Evolutionary conservation across 192 early-diverging fungal species (phyloP).

Genomic region (Gaertneriomyces sp.): DNA sequence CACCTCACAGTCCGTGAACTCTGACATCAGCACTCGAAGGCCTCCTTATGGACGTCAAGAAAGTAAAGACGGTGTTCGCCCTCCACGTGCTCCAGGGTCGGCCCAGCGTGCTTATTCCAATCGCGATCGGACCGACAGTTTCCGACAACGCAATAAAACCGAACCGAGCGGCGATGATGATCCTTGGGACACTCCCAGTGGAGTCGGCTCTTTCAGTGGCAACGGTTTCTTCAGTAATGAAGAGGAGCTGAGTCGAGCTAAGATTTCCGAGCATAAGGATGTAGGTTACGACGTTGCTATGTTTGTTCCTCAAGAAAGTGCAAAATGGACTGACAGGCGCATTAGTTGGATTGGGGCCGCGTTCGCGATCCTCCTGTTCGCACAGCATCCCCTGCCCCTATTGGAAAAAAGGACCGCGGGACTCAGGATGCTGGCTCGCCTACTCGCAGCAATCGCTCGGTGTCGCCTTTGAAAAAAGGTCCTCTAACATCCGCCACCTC

Average conservation of each 20-base stretch:
- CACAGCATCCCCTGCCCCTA: conserved; percentile 15
- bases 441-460: too few species aligned
- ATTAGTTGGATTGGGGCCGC: too few species aligned
- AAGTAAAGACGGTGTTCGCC: conserved; percentile 18
- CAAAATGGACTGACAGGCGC: too few species aligned
- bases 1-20: conserved; percentile 37
- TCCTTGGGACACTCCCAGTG: conserved; percentile 29
- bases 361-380: conserved; percentile 26
- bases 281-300: too few species aligned
- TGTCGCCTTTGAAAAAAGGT: too few species aligned
- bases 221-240: conserved; percentile 26
- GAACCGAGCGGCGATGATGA: conserved; percentile 23
- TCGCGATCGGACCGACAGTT: conserved; percentile 9
- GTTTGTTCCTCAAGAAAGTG: too few species aligned
- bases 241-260: too few species aligned
- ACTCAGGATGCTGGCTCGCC: too few species aligned
- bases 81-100: conserved; percentile 26
- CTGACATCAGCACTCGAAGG: conserved; percentile 29
- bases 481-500: too few species aligned
- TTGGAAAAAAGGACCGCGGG: too few species aligned
- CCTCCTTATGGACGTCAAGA: conserved; percentile 23
- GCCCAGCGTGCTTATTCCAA: too few species aligned
- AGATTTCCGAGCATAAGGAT: too few species aligned
- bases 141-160: neutral
- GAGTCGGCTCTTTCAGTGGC: conserved; percentile 29